Evolutionary conservation across 2,329 filamentous ascomycete species (phyloP), one percentile per base, ranked within the genome.

Genomic region (Xylariaceae sp.): DNA sequence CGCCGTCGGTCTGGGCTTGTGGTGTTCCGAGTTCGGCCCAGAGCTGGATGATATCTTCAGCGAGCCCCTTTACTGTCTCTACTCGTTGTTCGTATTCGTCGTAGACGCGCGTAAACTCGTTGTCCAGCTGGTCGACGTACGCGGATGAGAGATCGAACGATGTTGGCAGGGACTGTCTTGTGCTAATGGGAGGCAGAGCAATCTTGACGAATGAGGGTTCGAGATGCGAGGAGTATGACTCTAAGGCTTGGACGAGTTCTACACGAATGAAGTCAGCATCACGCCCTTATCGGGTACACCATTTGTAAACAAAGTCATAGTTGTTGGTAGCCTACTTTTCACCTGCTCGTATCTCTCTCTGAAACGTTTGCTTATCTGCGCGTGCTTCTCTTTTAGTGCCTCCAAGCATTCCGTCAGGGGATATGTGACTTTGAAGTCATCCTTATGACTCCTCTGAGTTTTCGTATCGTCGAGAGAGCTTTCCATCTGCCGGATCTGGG

Each of bases 1-100:
- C 81, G 59, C 82, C 83, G 70, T 99, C 94, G 13, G 93, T 95
- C 73, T 97, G 93, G 34, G 89, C 90, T 72, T 97, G 92, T 0
- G 94, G 92, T 1, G 90, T 96, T 49, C 94, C 94, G 8, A 99
- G 84, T 74, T 99, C 94, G 0, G 90, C 93, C 92, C 94, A 99
- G 0, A 99, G 82, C 67, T 91, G 89, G 68, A 99, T 94, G 61
- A 96, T 93, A 62, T 94, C 86, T 68, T 96, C 89, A 47, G 86
- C 87, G 2, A 90, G 75, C 17, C 85, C 76, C 73, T 90, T 86
- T 11, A 97, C 92, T 0, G 84, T 85, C 35, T 83, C 82, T 50
- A 96, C 81, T 52, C 94, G 89, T 65, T 87, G 88, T 49, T 88
- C 91, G 75, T 97, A 99, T 77, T 99, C 95, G 70, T 97, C 92